Evolutionary conservation across 2,329 filamentous ascomycete genomes (phyloP).

Genomic region (Fusarium sp.): DNA sequence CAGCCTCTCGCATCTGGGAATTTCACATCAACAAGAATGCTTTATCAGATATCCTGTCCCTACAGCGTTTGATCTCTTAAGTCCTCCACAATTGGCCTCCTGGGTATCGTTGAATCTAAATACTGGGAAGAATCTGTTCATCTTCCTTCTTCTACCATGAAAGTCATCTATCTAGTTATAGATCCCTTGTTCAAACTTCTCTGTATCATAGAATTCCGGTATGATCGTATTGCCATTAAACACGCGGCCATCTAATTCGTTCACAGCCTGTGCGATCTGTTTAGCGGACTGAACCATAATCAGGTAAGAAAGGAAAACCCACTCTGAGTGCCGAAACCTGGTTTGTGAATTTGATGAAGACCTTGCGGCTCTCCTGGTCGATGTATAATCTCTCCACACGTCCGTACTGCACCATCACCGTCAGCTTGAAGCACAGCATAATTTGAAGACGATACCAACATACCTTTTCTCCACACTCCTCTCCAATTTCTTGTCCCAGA

Average conservation of each 20-base stretch:
- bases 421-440: slow-evolving; percentile 19
- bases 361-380: slow-evolving; percentile 70
- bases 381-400: slow-evolving; percentile 84
- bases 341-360: slow-evolving; percentile 94
- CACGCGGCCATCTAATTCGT: slow-evolving; percentile 84
- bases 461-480: slow-evolving; percentile 87
- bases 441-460: background rate
- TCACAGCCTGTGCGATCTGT: slow-evolving; percentile 75
- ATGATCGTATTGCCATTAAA: slow-evolving; percentile 89
- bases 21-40: background rate
- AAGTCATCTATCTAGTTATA: slow-evolving; percentile 48
- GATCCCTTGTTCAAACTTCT: slow-evolving; percentile 80
- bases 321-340: slow-evolving; percentile 85
- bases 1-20: background rate
- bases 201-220: slow-evolving; percentile 84
- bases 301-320: slow-evolving; percentile 52
- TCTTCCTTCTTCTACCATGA: background rate
- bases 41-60: background rate
- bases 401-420: slow-evolving; percentile 70
- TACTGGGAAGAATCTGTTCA: background rate
- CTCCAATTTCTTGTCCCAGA: slow-evolving; percentile 93
- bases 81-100: background rate
- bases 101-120: slow-evolving; percentile 1
- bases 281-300: slow-evolving; percentile 6
- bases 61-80: background rate